Evolutionary conservation across 805 yeast genomes (phyloP).

Genomic region (Kodamaea hsintzibuensis): DNA sequence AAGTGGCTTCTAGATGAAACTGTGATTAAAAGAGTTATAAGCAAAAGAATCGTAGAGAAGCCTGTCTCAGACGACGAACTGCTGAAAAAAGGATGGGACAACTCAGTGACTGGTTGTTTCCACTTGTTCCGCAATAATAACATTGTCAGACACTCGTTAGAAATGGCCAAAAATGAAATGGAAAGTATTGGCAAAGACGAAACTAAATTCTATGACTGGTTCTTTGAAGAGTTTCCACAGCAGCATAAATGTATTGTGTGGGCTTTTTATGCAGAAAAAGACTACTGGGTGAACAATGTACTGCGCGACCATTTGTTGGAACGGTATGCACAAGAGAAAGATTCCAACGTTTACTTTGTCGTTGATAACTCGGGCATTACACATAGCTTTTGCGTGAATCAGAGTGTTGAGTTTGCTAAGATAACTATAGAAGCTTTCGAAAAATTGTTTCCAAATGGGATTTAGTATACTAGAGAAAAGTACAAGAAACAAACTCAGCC

Average conservation of each 20-base stretch:
- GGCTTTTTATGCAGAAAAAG: conserved; percentile 58
- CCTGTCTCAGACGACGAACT: conserved; percentile 19
- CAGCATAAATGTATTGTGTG: conserved; percentile 39
- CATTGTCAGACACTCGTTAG: conserved; percentile 55
- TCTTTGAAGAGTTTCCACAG: conserved; percentile 31
- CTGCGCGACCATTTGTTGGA: conserved; percentile 48
- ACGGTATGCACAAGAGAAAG: conserved; percentile 31
- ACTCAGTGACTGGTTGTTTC: conserved; percentile 43
- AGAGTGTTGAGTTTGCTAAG: conserved; percentile 52
- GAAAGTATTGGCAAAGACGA: conserved; percentile 47
- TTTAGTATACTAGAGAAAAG: not conserved
- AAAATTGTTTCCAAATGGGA: conserved; percentile 5
- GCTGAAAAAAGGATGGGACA: conserved; percentile 31
- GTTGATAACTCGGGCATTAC: conserved; percentile 41
- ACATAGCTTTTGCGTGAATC: conserved; percentile 64
- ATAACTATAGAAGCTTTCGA: conserved; percentile 30
- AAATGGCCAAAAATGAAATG: conserved; percentile 64
- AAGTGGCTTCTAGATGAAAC: conserved; percentile 31
- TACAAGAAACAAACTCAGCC: no score
- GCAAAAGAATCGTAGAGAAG: conserved; percentile 24
- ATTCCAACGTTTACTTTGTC: conserved; percentile 31
- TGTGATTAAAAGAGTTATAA: conserved; percentile 23
- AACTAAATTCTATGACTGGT: conserved; percentile 48
- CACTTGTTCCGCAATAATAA: conserved; percentile 41
- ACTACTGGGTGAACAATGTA: conserved; percentile 62